Base-by-base conservation (phyloP, 805 yeast species). In the Candida verbasci region DNA sequence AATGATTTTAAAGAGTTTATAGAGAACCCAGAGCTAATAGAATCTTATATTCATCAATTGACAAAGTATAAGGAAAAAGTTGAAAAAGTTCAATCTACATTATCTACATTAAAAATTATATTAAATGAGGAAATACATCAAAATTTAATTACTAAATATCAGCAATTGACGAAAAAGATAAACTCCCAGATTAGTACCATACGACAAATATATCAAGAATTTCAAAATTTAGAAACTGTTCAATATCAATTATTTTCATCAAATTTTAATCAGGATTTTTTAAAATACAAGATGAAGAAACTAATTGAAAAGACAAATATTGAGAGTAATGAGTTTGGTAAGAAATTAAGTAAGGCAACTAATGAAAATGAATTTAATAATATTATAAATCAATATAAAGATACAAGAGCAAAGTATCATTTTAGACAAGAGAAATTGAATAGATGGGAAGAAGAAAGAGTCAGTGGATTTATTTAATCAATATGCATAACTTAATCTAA, bases 361-460 rank as follows among this genome's bases (percentile, higher is more conserved):
- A 44, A 39, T 9, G 46, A 43, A 22, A 40, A 42, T 17, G 52
- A 48, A 16, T 34, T 54, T 28, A 29, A 31, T 21, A 38, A 31
- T 28, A 44, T 54, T 26, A 47, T 57, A 2, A 41, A 35, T 3
- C 39, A 43, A 11, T 60, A 58, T 40, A 43, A 53, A 24, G 44
- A 44, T 17, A 35, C 46, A 16, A 41, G 69, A 23, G 55, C 50
- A 39, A 22, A 25, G 31, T 65, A 62, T 42, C 71, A 67, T 45
- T 42, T 55, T 15, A 48, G 65, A 22, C 47, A 44, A 31, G 72
- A 67, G 43, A 65, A 64, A 45, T 42, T 65, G 39, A 51, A 62
- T 41, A 40, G 73, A 24, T 67, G 72, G 71, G 52, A 61, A 21
- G 73, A 67, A 39, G 72, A 67, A 39, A 44, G 73, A 22, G 70